Evolutionary conservation across 2,329 filamentous ascomycete species (phyloP), one percentile per base, ranked within the genome.

Genomic region (Coniochaeta sp.): DNA sequence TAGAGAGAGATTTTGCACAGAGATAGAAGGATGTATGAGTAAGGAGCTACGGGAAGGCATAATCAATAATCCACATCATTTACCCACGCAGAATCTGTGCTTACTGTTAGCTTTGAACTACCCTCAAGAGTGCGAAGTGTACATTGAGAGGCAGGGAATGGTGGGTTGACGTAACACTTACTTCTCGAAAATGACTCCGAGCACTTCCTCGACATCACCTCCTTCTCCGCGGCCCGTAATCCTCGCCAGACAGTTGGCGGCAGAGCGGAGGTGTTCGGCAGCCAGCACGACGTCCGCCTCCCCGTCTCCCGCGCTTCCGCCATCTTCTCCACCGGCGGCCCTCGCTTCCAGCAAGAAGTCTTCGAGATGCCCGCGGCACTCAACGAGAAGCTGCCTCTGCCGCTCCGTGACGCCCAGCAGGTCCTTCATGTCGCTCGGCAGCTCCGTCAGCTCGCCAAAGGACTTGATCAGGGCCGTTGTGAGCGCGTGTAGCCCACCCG

Each of bases 131-230:
- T n/a, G n/a, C 24, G 12, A 45, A 32, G 6, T 26, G 9, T 12
- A 32, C 35, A 46, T 10, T 38, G 35, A 31, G 81, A 82, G 14
- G 22, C n/a, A 42, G 12, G 6, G 33, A 26, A 22, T 2, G 26
- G 4, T 14, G 20, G 27, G 27, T n/a, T n/a, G n/a, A n/a, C n/a
- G n/a, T 30, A 30, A 9, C 9, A 42, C 38, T 76, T 72, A 95
- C 89, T 95, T 97, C 68, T 97, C 92, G 71, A 99, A 99, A 4
- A 99, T 91, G 20, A 99, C 91, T 0, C 94, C 94, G 42, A 99
- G 71, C 7, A 99, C 89, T 64, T 97, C 94, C 66, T 99, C 92
- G 14, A 97, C 90, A 67, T 97, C 92, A 2, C 91, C 89, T 35
- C 80, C 81, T 60, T 91, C 89, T 1, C 91, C 91, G 51, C 82